phyloP scores from a whole-genome alignment of 2,329 filamentous ascomycete species.

The Botrytis sinoallii region DNA sequence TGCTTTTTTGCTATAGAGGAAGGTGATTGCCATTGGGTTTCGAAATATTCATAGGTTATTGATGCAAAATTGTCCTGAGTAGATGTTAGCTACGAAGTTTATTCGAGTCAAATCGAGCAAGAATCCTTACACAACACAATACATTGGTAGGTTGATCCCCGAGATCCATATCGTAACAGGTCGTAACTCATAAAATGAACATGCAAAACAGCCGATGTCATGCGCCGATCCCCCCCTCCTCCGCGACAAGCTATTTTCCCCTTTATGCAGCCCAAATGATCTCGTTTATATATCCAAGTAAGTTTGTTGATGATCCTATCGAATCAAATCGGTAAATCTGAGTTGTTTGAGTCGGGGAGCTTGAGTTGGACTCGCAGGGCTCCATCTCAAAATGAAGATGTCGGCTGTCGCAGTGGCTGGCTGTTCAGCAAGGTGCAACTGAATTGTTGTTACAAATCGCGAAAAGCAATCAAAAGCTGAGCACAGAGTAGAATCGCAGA shows the following conservation, averaged over 20 bases:
- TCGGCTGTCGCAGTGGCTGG: conserved; percentile 21
- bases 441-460: neutral
- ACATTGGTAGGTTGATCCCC: conserved; percentile 39
- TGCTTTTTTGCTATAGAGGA: conserved; percentile 28
- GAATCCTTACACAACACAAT: conserved; percentile 35
- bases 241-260: conserved; percentile 6
- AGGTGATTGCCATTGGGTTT: conserved; percentile 24
- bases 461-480: neutral
- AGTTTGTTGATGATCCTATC: conserved; percentile 1
- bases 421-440: conserved; percentile 16
- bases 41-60: conserved; percentile 38
- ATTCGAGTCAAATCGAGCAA: neutral
- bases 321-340: conserved; percentile 2
- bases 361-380: conserved; percentile 31
- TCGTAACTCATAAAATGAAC: conserved; percentile 25
- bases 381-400: conserved; percentile 35
- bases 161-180: conserved; percentile 36
- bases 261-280: conserved; percentile 15
- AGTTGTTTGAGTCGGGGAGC: conserved; percentile 28
- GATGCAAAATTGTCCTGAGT: conserved; percentile 35
- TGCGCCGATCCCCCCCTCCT: conserved; percentile 17
- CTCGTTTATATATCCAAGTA: conserved; percentile 9
- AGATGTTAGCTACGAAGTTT: conserved; percentile 5
- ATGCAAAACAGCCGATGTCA: neutral
- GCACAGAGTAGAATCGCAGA: neutral